Percentiles rank a stretch among this genome's conserved stretches.
Conservation (phyloP, 2,329 filamentous ascomycete species). For the Talaromyces sp. region DNA sequence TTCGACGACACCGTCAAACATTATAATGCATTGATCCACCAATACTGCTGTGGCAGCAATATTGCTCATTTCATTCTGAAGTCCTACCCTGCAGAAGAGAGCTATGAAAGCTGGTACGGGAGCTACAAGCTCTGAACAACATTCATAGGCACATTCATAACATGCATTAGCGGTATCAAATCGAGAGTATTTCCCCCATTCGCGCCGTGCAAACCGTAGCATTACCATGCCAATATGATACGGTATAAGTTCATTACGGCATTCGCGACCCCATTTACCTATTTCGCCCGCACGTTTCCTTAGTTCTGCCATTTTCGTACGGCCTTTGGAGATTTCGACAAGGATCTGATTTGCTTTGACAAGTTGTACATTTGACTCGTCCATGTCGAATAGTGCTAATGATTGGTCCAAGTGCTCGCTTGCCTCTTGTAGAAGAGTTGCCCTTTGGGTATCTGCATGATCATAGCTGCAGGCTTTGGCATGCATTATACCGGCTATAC, state of each 20-base stretch:
- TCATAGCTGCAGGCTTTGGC: slow-evolving; percentile 9
- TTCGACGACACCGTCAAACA: slow-evolving; percentile 17
- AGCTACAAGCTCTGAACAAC: slow-evolving; percentile 15
- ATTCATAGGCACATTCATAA: slow-evolving; percentile 21
- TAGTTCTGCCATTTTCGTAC: background rate
- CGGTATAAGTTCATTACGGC: slow-evolving; percentile 18
- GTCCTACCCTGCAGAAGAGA: slow-evolving; percentile 14
- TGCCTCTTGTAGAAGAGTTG: background rate
- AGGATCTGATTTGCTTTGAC: slow-evolving; percentile 21
- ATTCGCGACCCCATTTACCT: slow-evolving; percentile 18
- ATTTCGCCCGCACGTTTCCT: slow-evolving; percentile 16
- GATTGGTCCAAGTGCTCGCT: slow-evolving; percentile 15
- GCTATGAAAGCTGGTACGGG: slow-evolving; percentile 19
- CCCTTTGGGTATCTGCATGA: background rate
- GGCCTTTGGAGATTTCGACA: slow-evolving; percentile 18
- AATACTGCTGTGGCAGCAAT: slow-evolving; percentile 11
- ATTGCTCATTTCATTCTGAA: slow-evolving; percentile 20
- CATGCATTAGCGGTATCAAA: slow-evolving; percentile 18
- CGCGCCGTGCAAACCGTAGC: slow-evolving; percentile 18
- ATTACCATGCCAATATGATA: slow-evolving; percentile 19
- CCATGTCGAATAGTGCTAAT: slow-evolving; percentile 17
- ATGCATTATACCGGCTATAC: slow-evolving; percentile 22
- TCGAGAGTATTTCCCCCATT: slow-evolving; percentile 20
- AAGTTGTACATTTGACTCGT: slow-evolving; percentile 19
- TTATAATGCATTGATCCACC: slow-evolving; percentile 16